These are phyloP conservation scores for Oemleria cerasiformis DNA, from an alignment of 306 rosid species.

Conservation along the genomic window DNA sequence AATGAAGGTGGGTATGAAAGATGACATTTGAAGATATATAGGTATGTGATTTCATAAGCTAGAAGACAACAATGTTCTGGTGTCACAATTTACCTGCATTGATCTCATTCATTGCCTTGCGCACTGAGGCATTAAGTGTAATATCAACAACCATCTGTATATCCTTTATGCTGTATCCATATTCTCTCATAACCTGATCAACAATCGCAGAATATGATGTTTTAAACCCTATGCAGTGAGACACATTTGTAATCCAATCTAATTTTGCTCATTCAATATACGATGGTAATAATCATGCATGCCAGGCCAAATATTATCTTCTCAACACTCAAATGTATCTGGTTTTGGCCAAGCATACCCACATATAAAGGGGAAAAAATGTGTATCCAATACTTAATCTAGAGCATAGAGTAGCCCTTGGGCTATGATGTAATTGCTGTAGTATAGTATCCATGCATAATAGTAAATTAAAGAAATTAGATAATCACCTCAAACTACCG, in stretches of 20 bases:
- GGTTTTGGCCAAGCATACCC: neutral
- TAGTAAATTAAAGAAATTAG: neutral
- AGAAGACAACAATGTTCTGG: constrained; percentile 1
- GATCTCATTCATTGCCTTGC: constrained; percentile 91
- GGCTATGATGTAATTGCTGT: neutral
- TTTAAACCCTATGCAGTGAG: constrained; percentile 8
- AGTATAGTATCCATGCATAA: neutral
- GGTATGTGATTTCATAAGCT: too few relatives aligned
- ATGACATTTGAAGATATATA: too few relatives aligned
- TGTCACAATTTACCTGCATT: constrained; percentile 66
- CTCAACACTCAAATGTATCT: neutral
- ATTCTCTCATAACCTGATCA: constrained; percentile 82
- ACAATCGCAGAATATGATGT: constrained; percentile 11
- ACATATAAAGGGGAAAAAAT: neutral
- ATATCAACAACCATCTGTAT: constrained; percentile 96
- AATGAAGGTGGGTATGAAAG: too few relatives aligned
- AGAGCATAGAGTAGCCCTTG: neutral
- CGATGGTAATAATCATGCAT: neutral
- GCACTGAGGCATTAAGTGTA: constrained; percentile 79
- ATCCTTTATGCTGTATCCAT: constrained; percentile 85
- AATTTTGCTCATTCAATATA: neutral
- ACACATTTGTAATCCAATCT: neutral
- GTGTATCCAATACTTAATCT: neutral
- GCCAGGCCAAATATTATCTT: constrained; percentile 36
- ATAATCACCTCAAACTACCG: neutral